Percentiles rank a stretch among this genome's conserved stretches.
Evolutionary conservation across 441 rosid species (phyloP).

Genomic region (Arabidopsis lyrata): DNA sequence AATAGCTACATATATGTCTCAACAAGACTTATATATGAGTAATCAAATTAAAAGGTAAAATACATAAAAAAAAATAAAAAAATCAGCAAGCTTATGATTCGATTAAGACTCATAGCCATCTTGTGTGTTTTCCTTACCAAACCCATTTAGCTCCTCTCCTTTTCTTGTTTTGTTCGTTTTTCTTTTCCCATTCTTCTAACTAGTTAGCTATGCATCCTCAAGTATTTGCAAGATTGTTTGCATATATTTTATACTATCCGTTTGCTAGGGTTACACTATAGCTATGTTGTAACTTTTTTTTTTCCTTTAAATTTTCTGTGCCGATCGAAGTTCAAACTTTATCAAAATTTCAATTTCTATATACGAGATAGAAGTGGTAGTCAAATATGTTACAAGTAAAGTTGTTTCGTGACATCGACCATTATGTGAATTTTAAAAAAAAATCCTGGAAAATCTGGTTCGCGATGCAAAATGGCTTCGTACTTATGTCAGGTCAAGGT

Average conservation of each 20-base stretch:
- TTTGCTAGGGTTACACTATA: conserved; percentile 12
- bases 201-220: conserved; percentile 18
- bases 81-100: conserved; percentile 43
- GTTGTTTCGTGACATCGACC: neutral
- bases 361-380: neutral
- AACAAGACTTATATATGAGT: neutral
- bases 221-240: neutral
- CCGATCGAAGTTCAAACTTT: neutral
- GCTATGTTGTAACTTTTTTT: neutral
- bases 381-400: neutral
- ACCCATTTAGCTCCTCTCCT: conserved; percentile 20
- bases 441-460: neutral
- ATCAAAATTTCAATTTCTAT: neutral
- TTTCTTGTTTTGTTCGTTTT: neutral
- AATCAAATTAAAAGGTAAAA: conserved; percentile 3
- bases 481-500: neutral
- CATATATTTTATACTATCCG: neutral
- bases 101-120: conserved; percentile 38
- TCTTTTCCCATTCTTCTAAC: neutral
- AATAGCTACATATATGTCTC: neutral
- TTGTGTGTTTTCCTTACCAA: conserved; percentile 39
- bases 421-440: neutral
- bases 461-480: neutral
- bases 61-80: neutral
- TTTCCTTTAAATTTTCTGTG: neutral